Conservation (phyloP, 768 basidiomycete species). For the Rhizopogon sp. region DNA sequence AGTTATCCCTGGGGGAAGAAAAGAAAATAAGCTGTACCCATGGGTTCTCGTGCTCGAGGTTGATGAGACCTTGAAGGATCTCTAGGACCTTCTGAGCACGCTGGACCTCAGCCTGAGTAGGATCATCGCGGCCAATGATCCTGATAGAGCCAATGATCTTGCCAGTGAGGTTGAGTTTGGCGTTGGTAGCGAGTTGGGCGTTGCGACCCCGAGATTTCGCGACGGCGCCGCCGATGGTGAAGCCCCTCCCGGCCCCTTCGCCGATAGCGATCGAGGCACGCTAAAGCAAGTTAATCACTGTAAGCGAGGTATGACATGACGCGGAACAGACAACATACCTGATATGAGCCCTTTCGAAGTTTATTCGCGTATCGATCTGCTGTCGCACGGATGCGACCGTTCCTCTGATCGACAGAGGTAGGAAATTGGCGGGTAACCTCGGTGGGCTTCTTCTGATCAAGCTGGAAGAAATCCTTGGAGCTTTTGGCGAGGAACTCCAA, state of each 20-base stretch:
- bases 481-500: slow-evolving; percentile 24
- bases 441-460: slow-evolving; percentile 21
- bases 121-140: slow-evolving; percentile 49
- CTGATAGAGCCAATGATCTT: slow-evolving; percentile 32
- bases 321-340: slow-evolving; percentile 26
- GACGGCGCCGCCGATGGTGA: slow-evolving; percentile 17
- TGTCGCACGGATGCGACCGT: slow-evolving; percentile 12
- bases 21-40: slow-evolving; percentile 35
- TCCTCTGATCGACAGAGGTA: slow-evolving; percentile 7
- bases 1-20: slow-evolving; percentile 16
- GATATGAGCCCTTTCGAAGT: slow-evolving; percentile 26
- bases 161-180: slow-evolving; percentile 23
- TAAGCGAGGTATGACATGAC: neutral
- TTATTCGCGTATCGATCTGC: slow-evolving; percentile 26
- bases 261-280: slow-evolving; percentile 18
- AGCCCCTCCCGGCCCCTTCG: slow-evolving; percentile 13
- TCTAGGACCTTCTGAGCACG: slow-evolving; percentile 26
- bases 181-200: slow-evolving; percentile 16
- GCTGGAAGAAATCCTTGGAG: slow-evolving; percentile 18
- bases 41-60: slow-evolving; percentile 26
- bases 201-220: slow-evolving; percentile 5
- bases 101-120: slow-evolving; percentile 53
- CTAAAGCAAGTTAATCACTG: slow-evolving; percentile 5
- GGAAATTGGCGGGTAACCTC: slow-evolving; percentile 17
- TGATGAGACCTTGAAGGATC: slow-evolving; percentile 29